These are phyloP conservation scores for Hemerocallis citrina DNA, from an alignment of 106 monocot species.

Conservation along the genomic window DNA sequence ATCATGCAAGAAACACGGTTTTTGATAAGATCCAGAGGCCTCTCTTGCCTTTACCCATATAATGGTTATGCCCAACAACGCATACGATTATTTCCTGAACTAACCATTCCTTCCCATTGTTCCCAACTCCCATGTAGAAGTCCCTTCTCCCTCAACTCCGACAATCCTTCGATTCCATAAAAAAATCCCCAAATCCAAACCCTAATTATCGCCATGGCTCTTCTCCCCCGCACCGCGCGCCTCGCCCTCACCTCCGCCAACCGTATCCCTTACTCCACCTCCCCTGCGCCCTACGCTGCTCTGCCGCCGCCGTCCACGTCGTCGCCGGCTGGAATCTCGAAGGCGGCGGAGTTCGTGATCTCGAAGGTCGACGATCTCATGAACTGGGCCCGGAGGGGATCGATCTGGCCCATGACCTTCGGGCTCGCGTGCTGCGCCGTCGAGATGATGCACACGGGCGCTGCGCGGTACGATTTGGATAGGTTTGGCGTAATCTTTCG, in stretches of 20 bases:
- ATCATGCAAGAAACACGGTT: too few relatives aligned
- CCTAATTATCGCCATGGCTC: slow-evolving; percentile 40
- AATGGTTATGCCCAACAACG: too few relatives aligned
- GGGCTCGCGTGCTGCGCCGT: slow-evolving; percentile 98
- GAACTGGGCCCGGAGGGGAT: slow-evolving; percentile 92
- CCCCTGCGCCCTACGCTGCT: slow-evolving; percentile 37
- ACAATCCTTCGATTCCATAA: too few relatives aligned
- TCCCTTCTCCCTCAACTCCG: too few relatives aligned
- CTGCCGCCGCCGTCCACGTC: slow-evolving; percentile 45
- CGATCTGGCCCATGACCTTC: slow-evolving; percentile 92
- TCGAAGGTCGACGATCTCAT: slow-evolving; percentile 97
- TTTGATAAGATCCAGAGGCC: too few relatives aligned
- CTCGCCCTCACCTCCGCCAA: slow-evolving; percentile 44
- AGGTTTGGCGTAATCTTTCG: slow-evolving; percentile 95
- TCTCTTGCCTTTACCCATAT: too few relatives aligned
- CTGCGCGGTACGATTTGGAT: slow-evolving; percentile 88
- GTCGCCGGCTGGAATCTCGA: slow-evolving; percentile 55
- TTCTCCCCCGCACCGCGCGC: slow-evolving; percentile 67
- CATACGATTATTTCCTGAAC: too few relatives aligned
- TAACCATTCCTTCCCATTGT: too few relatives aligned
- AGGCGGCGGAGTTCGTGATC: slow-evolving; percentile 91
- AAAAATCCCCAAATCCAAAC: slow-evolving; percentile 15
- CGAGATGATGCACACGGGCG: slow-evolving; percentile 99
- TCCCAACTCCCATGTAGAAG: too few relatives aligned
- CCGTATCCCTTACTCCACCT: slow-evolving; percentile 21